phyloP scores from a whole-genome alignment of 352 stramenopile genomes.

The Thraustochytrium striatum region DNA sequence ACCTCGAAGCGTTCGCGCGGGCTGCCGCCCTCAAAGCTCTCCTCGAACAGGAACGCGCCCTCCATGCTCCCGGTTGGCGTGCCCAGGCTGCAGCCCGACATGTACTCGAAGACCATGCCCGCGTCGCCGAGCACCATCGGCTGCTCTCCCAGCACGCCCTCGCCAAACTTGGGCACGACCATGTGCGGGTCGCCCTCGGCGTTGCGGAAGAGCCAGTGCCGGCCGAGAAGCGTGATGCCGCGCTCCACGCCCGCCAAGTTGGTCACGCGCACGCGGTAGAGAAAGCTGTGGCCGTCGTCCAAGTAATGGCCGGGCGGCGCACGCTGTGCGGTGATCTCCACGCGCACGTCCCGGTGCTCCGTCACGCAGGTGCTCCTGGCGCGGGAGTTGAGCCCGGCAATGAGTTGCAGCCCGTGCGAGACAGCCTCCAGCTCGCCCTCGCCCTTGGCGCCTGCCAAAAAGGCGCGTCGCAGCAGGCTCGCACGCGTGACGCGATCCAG shows the following conservation, averaged over 20 bases:
- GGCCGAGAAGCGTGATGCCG: not conserved
- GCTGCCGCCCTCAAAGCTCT: slow-evolving; percentile 39
- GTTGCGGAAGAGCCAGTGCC: slow-evolving; percentile 38
- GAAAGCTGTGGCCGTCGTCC: not conserved
- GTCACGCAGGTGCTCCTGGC: not conserved
- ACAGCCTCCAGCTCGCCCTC: not conserved
- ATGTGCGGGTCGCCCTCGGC: not conserved
- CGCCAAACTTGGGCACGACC: not conserved
- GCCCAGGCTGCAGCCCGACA: not conserved
- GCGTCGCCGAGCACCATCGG: not conserved
- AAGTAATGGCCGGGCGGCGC: not conserved
- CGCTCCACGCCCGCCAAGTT: not conserved
- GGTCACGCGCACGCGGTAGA: slow-evolving; percentile 20
- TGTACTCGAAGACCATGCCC: slow-evolving; percentile 38
- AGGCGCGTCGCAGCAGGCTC: not conserved
- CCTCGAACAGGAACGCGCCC: slow-evolving; percentile 26
- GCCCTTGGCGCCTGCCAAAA: not conserved
- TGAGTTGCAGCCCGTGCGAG: not conserved
- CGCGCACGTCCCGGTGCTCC: not conserved
- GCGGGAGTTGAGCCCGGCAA: not conserved
- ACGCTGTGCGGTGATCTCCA: not conserved
- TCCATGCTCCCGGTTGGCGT: slow-evolving; percentile 21
- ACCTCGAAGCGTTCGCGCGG: too few species aligned
- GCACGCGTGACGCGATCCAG: not conserved
- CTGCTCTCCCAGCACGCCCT: slow-evolving; percentile 14